Base-by-base conservation (phyloP, 805 yeast species). In the Soucietia sequanensis region DNA sequence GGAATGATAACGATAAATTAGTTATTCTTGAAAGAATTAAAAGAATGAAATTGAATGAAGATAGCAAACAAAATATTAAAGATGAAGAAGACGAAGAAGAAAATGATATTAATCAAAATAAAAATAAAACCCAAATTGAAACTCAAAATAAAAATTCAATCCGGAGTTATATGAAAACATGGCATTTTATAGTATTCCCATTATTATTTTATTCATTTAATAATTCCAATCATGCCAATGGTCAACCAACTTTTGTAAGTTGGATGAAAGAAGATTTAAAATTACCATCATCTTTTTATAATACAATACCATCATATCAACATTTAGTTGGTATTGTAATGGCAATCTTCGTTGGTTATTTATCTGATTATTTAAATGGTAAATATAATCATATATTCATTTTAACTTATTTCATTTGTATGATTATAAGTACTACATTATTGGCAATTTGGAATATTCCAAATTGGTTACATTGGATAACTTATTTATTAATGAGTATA, bases 391-490 rank as follows among this genome's bases (percentile, higher is more conserved):
- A 62, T 38, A 48, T 50, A 22, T 68, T 68, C 34, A 61, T 72
- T 9, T 42, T 42, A 2, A 41, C 54, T 3, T 72, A 52, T 48
- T 76, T 72, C 40, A 28, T 66, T 2, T 50, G 61, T 20, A 53
- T 68, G 11, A 56, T 69, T 25, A 38, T 71, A 23, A 73, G 78
- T 3, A 60, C 70, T 49, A 53, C 69, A 4, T 48, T 68, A 4
- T 54, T 75, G 30, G 63, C 77, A 0, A 54, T 43, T 9, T 78
- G 81, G 80, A 44, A 70, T 28, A 65, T 76, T 19, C 74, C 77
- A 1, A 51, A 44, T 9, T 73, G 72, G 1, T 62, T 68, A 23
- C 77, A 75, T 38, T 76, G 79, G 76, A 54, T 70, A 7, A 58
- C 70, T 10, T 78, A 73, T 49, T 75, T 67, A 43, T 41, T 75